A percentile compares a stretch with the other conserved stretches of the same genome.
Conservation (phyloP, 306 rosid species). For the Dalbergia cochinchinensis region DNA sequence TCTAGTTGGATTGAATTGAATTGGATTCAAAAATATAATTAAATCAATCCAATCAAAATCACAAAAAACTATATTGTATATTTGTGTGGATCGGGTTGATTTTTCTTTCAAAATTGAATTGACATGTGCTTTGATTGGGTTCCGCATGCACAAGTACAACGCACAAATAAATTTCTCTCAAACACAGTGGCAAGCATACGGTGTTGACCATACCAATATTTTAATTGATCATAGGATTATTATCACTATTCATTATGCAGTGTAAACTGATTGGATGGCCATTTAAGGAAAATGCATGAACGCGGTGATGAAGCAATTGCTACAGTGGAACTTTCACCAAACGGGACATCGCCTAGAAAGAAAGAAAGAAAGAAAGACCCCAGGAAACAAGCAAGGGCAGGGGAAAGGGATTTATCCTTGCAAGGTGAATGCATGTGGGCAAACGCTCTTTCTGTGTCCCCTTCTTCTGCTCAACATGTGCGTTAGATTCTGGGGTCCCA, state of each 20-base stretch:
- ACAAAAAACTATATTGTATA: too few relatives aligned
- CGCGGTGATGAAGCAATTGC: not conserved
- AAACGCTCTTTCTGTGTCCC: slow-evolving; percentile 10
- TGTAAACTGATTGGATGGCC: not conserved
- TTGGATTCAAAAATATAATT: too few relatives aligned
- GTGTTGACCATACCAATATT: not conserved
- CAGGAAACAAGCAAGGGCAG: not conserved
- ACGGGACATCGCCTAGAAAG: not conserved
- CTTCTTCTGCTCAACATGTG: slow-evolving; percentile 42
- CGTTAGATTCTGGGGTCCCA: slow-evolving; percentile 42
- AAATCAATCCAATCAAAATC: too few relatives aligned
- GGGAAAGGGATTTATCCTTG: slow-evolving; percentile 13
- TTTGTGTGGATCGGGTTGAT: too few relatives aligned
- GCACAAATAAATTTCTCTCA: too few relatives aligned
- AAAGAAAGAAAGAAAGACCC: too few relatives aligned
- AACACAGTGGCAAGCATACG: not conserved
- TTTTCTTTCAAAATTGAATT: not conserved
- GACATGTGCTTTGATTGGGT: slow-evolving; percentile 10
- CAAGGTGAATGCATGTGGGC: slow-evolving; percentile 44
- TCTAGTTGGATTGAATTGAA: too few relatives aligned
- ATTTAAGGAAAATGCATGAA: not conserved
- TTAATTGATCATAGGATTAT: not conserved
- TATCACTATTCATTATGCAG: not conserved
- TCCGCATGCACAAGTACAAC: not conserved
- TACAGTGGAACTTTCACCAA: not conserved